These are phyloP conservation scores for Incumbomyces lentus DNA, from an alignment of 2,329 filamentous ascomycete species.

Conservation along the genomic window DNA sequence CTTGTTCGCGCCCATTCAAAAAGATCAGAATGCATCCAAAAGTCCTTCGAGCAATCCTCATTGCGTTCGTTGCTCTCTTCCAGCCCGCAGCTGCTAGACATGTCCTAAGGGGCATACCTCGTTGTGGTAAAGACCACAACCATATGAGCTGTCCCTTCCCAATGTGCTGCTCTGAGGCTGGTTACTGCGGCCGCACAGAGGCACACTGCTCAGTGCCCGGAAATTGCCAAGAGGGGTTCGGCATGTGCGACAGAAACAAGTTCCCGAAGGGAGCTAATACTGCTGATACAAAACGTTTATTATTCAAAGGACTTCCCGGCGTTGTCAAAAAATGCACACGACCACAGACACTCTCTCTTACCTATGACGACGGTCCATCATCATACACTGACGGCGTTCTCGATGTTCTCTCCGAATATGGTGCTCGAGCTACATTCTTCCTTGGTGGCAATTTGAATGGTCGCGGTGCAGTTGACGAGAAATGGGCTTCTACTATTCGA, in stretches of 20 bases:
- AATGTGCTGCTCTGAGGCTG: constrained; percentile 15
- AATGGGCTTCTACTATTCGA: constrained; percentile 30
- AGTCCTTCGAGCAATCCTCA: constrained; percentile 1
- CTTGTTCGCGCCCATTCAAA: neutral
- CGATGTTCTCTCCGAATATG: constrained; percentile 49
- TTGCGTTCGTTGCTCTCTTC: neutral
- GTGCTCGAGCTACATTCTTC: constrained; percentile 59
- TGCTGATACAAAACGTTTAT: constrained; percentile 7
- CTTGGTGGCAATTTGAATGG: constrained; percentile 43
- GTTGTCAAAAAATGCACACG: constrained; percentile 33
- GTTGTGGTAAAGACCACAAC: constrained; percentile 8
- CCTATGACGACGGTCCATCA: constrained; percentile 58
- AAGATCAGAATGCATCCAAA: constrained; percentile 4
- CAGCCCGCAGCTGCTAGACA: neutral
- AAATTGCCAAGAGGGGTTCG: constrained; percentile 16
- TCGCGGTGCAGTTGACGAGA: constrained; percentile 34
- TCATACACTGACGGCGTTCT: constrained; percentile 52
- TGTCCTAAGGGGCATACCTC: neutral
- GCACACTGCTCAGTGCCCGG: constrained; percentile 16
- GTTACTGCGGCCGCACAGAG: constrained; percentile 13
- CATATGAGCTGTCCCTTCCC: constrained; percentile 3
- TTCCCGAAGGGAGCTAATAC: constrained; percentile 12
- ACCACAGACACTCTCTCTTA: constrained; percentile 54
- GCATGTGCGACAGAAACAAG: constrained; percentile 16
- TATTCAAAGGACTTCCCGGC: constrained; percentile 16